A percentile compares a stretch with the other conserved stretches of the same genome.
Evolutionary conservation across 805 yeast genomes (phyloP).

Genomic region (Barnettozyma pratensis): DNA sequence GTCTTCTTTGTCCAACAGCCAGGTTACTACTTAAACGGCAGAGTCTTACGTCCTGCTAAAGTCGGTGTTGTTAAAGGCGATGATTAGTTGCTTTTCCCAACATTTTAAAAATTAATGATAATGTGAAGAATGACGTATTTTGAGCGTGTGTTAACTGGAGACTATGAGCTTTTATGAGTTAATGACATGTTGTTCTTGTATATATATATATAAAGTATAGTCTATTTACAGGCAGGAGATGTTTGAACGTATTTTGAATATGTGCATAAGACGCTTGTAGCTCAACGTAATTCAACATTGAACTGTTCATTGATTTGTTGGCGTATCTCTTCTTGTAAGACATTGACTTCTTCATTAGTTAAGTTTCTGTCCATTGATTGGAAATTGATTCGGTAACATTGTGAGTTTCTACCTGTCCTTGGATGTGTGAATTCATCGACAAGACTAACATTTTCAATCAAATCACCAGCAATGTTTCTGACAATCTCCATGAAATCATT

Average conservation of each 20-base stretch:
- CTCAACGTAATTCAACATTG: constrained; percentile 51
- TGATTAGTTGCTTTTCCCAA: constrained; percentile 4
- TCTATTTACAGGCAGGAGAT: not conserved
- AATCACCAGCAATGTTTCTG: constrained; percentile 76
- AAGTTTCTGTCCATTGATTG: constrained; percentile 94
- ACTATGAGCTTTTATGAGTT: not conserved
- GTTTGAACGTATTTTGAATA: not conserved
- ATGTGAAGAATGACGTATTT: no score
- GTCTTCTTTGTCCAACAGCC: constrained; percentile 50
- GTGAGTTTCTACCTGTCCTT: constrained; percentile 67
- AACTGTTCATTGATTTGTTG: constrained; percentile 45
- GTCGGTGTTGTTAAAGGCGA: constrained; percentile 48
- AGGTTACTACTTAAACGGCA: constrained; percentile 45
- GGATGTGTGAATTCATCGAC: constrained; percentile 86
- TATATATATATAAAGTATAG: constrained; percentile 2
- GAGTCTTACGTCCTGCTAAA: constrained; percentile 54
- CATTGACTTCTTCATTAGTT: constrained; percentile 80
- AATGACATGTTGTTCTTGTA: constrained; percentile 9
- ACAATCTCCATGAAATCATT: constrained; percentile 95
- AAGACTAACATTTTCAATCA: constrained; percentile 78
- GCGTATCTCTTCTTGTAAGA: constrained; percentile 62
- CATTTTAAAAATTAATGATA: no score
- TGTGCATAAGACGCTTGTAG: no score
- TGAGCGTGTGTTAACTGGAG: no score
- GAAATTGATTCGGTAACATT: constrained; percentile 86